Percentiles rank a stretch among this genome's conserved stretches.
phyloP scores from a whole-genome alignment of 257 asterid species.

The Solanum chilense region DNA sequence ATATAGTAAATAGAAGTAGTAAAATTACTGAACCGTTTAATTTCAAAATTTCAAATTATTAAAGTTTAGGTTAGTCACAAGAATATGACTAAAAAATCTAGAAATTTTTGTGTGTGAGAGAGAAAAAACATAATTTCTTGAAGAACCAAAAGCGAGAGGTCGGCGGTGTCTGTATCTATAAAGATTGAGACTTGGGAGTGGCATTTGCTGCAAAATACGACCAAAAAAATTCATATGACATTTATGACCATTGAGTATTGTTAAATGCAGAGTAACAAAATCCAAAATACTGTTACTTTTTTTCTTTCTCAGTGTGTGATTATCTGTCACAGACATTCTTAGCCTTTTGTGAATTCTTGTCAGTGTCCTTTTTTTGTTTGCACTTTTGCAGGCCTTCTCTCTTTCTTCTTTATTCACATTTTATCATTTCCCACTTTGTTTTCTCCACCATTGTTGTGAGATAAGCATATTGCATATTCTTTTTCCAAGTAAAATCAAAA shows the following conservation, averaged over 20 bases:
- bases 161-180: background rate
- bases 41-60: background rate
- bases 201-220: background rate
- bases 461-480: conserved; percentile 5
- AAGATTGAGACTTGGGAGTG: background rate
- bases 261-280: background rate
- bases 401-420: background rate
- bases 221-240: background rate
- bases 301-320: background rate
- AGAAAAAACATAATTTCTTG: background rate
- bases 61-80: background rate
- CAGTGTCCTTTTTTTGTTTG: background rate
- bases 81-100: background rate
- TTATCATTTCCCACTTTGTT: background rate
- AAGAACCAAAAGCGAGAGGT: background rate
- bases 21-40: background rate
- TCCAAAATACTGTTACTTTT: background rate
- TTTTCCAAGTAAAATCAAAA: conserved; percentile 3
- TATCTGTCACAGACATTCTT: background rate
- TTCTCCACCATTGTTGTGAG: background rate
- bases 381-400: background rate
- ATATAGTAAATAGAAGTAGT: no score
- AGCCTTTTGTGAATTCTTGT: background rate
- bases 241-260: background rate
- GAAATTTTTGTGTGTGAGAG: background rate